These are phyloP conservation scores for Ophiostoma sp. DNA, from an alignment of 2,329 filamentous ascomycete species.

Conservation along the genomic window DNA sequence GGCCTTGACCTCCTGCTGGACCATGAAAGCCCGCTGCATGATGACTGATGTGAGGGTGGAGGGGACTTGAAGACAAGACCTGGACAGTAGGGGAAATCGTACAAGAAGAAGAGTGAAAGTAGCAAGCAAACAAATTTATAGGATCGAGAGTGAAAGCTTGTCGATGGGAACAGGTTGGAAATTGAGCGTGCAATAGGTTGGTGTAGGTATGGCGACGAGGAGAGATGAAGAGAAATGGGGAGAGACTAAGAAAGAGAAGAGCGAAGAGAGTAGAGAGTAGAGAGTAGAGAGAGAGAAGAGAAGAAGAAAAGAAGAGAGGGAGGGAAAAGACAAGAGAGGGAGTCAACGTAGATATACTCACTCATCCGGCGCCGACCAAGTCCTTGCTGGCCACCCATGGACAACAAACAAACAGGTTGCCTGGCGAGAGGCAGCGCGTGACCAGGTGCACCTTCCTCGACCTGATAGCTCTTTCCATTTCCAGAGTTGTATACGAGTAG, in stretches of 20 bases:
- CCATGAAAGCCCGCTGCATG: slow-evolving; percentile 36
- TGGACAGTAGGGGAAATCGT: not conserved
- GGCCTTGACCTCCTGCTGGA: slow-evolving; percentile 35
- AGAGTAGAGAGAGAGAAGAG: not conserved
- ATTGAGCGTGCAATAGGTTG: not conserved
- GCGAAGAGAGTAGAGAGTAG: not conserved
- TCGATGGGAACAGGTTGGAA: not conserved
- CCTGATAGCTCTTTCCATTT: not conserved
- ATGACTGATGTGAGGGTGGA: not conserved
- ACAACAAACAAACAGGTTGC: slow-evolving; percentile 11
- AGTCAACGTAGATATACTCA: not conserved
- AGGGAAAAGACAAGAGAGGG: not conserved
- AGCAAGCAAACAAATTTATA: not conserved
- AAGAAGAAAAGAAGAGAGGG: not conserved
- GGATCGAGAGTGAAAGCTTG: not conserved
- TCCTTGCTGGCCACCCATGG: not conserved
- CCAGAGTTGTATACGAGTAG: not conserved
- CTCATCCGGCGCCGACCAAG: not conserved
- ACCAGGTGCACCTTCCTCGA: slow-evolving; percentile 2
- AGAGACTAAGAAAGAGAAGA: not conserved
- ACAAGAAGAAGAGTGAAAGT: not conserved
- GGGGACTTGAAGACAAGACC: not conserved
- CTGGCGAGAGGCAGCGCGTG: not conserved
- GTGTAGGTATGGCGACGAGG: not conserved
- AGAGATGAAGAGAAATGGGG: not conserved